Evolutionary conservation across 345 rosid genomes (phyloP), one percentile per base, ranked within the genome.

Genomic region (Leavenworthia alabamica): DNA sequence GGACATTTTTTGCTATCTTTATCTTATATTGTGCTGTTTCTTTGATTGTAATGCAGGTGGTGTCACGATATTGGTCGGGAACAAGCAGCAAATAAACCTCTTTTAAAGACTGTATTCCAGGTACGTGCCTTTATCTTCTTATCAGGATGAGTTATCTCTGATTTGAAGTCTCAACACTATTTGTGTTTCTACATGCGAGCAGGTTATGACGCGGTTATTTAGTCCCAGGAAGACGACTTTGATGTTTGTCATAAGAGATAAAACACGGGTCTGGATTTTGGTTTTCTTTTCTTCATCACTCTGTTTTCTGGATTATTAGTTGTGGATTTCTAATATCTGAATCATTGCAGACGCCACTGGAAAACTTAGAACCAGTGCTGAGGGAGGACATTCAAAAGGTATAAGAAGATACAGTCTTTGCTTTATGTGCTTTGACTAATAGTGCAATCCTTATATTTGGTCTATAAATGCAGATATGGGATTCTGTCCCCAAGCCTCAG

Each of bases 41-140:
- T 51, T 40, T 63, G 42, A 57, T n/a, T 72, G 62, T 60, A 17
- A 41, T 56, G 26, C 75, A 93, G 99, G 99, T 90, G 99, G 99
- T 93, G 99, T 73, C 99, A 93, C 62, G 99, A 90, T 83, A 93
- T 93, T 74, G 99, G 99, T 56, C 96, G 99, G 15, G 99, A 93
- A 77, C 99, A 93, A 88, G 99, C 99, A 77, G 99, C 99, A 73
- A 93, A 93, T 61, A 93, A 93, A 71, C 99, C 97, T 57, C 96
- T 93, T 56, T 64, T 93, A 58, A 93, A 93, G 82, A 93, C 99
- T 60, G 99, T 93, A 17, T 93, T 93, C 79, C 99, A 93, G 92
- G 99, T 93, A 72, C 9, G 26, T 36, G 43, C 56, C 60, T 46
- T 8, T 20, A 19, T 77, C 11, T 26, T 71, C 36, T 43, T 49